Base-by-base conservation (phyloP, 2,329 filamentous ascomycete genomes). In the Fusarium hainanense region DNA sequence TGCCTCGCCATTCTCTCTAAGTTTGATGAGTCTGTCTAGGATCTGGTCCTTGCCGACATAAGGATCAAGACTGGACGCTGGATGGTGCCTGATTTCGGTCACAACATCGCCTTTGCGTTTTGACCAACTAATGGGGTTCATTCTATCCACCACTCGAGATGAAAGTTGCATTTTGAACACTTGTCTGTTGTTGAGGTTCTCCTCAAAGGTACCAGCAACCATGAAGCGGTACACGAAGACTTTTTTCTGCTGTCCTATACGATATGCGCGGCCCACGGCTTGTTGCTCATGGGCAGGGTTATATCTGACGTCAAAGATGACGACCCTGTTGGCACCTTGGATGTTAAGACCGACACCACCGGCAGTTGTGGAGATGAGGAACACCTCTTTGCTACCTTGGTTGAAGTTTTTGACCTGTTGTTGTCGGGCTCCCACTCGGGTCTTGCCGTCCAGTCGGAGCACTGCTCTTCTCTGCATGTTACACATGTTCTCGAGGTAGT, bases 171-270 rank as follows among this genome's bases (percentile, higher is more conserved):
- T 90, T 79, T 98, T 98, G 85, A 94, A 97, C 3, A 97, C 83
- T 3, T 90, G 85, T 65, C 88, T 89, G 77, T 93, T 91, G 71
- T 94, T 89, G 48, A 97, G 81, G 12, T 86, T 85, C 42, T 91
- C 88, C 77, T 98, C 94, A 71, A 91, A 94, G 0, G 93, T 96
- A 3, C 93, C 94, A 4, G 89, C 92, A 13, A 89, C 83, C 27
- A 94, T 82, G 66, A 98, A 89, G 20, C 92, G 91, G 79, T 98
- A 98, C 3, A 98, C 93, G 75, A 88, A 94, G 2, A 97, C 94
- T 1, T 87, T 85, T 73, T 94, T 96, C 40, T 81, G 83, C 78
- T 98, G 94, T 0, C 94, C 93, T 34, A 98, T 87, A 2, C 94
- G 92, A 78, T 96, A 97, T 0, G 93, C 91, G 55, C 94, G 87